These are phyloP conservation scores for Metschnikowia santaceciliae DNA, from an alignment of 805 yeast species.

Conservation along the genomic window DNA sequence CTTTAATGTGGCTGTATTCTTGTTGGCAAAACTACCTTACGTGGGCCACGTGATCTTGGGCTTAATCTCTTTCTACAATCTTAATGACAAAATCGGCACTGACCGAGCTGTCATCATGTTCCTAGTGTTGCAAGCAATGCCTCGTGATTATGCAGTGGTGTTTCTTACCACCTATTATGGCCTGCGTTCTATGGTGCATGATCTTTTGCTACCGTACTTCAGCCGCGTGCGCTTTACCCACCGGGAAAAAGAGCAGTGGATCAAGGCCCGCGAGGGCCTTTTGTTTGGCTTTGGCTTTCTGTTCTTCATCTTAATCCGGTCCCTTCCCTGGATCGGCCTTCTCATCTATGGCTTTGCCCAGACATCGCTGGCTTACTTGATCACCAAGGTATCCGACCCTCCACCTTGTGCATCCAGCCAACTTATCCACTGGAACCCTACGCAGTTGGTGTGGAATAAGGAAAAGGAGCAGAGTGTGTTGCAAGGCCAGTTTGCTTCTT, in stretches of 20 bases:
- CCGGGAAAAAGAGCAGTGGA: slow-evolving; percentile 46
- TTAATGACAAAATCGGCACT: slow-evolving; percentile 45
- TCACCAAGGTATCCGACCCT: slow-evolving; percentile 52
- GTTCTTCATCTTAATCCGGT: slow-evolving; percentile 38
- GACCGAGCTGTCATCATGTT: slow-evolving; percentile 39
- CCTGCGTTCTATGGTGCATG: slow-evolving; percentile 39
- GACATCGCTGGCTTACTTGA: slow-evolving; percentile 48
- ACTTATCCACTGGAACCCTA: slow-evolving; percentile 27
- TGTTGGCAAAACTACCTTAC: slow-evolving; percentile 37
- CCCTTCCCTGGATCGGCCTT: slow-evolving; percentile 44
- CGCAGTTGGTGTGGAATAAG: slow-evolving; percentile 32
- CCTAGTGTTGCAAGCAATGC: slow-evolving; percentile 30
- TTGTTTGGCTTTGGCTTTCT: slow-evolving; percentile 53
- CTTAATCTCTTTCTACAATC: slow-evolving; percentile 38
- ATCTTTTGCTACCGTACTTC: slow-evolving; percentile 50
- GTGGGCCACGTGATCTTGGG: slow-evolving; percentile 43
- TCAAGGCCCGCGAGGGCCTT: slow-evolving; percentile 49
- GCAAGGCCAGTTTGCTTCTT: slow-evolving; percentile 18
- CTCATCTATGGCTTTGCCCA: slow-evolving; percentile 51
- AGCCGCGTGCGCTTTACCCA: slow-evolving; percentile 41
- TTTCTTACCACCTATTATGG: slow-evolving; percentile 47
- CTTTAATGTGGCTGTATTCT: slow-evolving; percentile 29
- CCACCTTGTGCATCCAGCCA: slow-evolving; percentile 25
- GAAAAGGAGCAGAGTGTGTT: slow-evolving; percentile 18
- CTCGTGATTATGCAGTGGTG: slow-evolving; percentile 31